Evolutionary conservation across 108 stramenopile species (phyloP).

Genomic region (Aurantiochytrium sp.): DNA sequence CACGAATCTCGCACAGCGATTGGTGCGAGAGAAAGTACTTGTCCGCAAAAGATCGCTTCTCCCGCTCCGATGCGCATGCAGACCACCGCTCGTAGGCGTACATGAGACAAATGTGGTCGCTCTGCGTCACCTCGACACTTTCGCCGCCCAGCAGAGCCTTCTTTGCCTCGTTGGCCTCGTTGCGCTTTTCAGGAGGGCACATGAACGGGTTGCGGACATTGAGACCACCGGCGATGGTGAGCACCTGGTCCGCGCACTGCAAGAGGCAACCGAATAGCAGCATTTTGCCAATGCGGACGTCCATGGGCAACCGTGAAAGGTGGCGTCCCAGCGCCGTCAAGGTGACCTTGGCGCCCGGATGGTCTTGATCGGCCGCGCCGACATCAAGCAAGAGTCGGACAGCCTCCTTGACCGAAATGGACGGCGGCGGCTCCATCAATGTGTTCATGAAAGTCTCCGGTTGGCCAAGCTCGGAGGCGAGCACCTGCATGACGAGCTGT

Average conservation of each 20-base stretch:
- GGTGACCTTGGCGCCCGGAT: background rate
- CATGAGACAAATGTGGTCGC: conserved; percentile 46
- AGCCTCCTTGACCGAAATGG: conserved; percentile 17
- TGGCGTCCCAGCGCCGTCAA: conserved; percentile 48
- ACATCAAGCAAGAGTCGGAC: conserved; percentile 1
- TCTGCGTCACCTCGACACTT: conserved; percentile 25
- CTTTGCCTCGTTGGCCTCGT: conserved; percentile 38
- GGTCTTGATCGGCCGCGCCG: background rate
- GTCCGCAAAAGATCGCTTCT: conserved; percentile 24
- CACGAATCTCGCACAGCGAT: conserved; percentile 33
- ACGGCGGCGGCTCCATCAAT: conserved; percentile 26
- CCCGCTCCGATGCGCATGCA: background rate
- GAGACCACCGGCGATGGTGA: conserved; percentile 27
- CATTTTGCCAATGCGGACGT: conserved; percentile 53
- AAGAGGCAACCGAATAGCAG: conserved; percentile 46
- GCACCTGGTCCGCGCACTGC: conserved; percentile 32
- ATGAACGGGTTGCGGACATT: conserved; percentile 35
- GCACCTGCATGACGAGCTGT: conserved; percentile 35
- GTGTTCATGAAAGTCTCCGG: conserved; percentile 25
- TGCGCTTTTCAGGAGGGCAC: conserved; percentile 33
- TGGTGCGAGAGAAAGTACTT: conserved; percentile 28
- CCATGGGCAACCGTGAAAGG: conserved; percentile 41
- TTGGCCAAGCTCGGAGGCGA: conserved; percentile 27
- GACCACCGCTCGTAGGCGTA: conserved; percentile 29
- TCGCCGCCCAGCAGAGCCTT: conserved; percentile 4